These are phyloP conservation scores for Leucosporidium yakuticum DNA, from an alignment of 768 basidiomycete genomes.

Conservation along the genomic window DNA sequence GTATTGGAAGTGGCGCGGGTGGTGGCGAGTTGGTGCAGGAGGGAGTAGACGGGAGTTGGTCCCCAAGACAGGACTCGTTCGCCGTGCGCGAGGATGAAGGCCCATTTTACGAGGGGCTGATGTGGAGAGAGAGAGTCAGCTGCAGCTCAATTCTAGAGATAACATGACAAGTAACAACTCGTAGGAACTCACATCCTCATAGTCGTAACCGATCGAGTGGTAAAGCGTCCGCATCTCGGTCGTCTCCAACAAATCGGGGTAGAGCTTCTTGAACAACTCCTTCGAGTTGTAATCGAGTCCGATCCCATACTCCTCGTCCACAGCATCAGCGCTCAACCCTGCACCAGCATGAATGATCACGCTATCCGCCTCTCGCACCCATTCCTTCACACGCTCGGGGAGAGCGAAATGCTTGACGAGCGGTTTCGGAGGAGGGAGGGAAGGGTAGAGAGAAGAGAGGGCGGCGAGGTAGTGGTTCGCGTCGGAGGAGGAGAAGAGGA, in stretches of 20 bases:
- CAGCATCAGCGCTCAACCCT: slow-evolving; percentile 4
- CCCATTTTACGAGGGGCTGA: slow-evolving; percentile 12
- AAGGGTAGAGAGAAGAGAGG: neutral
- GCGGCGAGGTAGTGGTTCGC: slow-evolving; percentile 6
- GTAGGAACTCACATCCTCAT: neutral
- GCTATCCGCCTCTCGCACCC: neutral
- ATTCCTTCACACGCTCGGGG: neutral
- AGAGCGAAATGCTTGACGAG: neutral
- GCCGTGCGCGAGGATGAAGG: slow-evolving; percentile 9
- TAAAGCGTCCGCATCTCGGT: neutral
- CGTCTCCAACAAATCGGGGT: neutral
- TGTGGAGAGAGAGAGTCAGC: neutral
- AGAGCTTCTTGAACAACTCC: slow-evolving; percentile 6
- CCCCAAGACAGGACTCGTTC: neutral
- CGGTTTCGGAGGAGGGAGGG: neutral
- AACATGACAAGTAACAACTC: too few species aligned
- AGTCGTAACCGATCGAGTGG: slow-evolving; percentile 11
- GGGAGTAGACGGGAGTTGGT: neutral
- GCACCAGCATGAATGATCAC: slow-evolving; percentile 11
- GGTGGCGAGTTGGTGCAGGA: neutral
- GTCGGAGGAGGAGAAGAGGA: slow-evolving; percentile 12
- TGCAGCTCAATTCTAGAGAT: too few species aligned
- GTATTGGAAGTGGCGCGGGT: neutral
- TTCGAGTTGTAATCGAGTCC: slow-evolving; percentile 9
- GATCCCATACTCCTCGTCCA: neutral